A percentile compares a stretch with the other conserved stretches of the same genome.
phyloP scores from a whole-genome alignment of 306 rosid species.

The Trifolium subterraneum region DNA sequence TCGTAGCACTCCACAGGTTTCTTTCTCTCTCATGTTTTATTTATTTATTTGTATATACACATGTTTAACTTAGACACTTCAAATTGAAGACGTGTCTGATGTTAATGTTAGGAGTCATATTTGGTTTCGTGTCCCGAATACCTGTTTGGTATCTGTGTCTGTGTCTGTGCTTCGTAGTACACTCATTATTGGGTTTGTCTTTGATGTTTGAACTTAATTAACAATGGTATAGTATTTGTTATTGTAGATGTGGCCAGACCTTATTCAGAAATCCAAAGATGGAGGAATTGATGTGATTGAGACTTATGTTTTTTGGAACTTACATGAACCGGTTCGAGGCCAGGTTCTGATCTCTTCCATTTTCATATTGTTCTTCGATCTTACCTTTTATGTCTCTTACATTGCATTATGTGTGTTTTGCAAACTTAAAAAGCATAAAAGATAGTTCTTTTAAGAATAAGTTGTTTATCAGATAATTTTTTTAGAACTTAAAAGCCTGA shows the following conservation, averaged over 20 bases:
- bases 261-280: constrained; percentile 85
- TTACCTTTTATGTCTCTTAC: constrained; percentile 14
- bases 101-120: not conserved
- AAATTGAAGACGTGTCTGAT: not conserved
- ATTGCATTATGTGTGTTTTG: constrained; percentile 31
- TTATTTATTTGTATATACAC: not conserved
- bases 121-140: not conserved
- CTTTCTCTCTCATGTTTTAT: constrained; percentile 27
- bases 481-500: constrained; percentile 2
- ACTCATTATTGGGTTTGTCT: not conserved
- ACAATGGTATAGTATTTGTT: constrained; percentile 32
- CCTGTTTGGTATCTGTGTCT: not conserved
- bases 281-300: constrained; percentile 96
- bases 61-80: not conserved
- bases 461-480: not conserved
- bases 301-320: constrained; percentile 92
- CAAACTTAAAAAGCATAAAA: not conserved
- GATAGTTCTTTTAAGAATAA: no score
- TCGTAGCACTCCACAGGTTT: constrained; percentile 88
- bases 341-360: constrained; percentile 60
- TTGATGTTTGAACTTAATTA: constrained; percentile 16
- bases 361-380: constrained; percentile 4
- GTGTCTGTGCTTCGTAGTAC: not conserved
- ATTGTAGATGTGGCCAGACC: constrained; percentile 95
- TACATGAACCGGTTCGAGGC: constrained; percentile 79